phyloP scores from a whole-genome alignment of 306 rosid species.

The Cucumis sativus region Cucumber_9930_V3 NC_026657.2:33060001-33060500 shows the following conservation, averaged over 20 bases:
- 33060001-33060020: background rate
- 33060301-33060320: background rate
- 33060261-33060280: background rate
- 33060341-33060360: background rate
- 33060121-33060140: background rate
- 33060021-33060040: background rate
- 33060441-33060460: background rate
- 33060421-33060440: background rate
- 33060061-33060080: background rate
- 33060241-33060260: slow-evolving; percentile 33
- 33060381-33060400: background rate
- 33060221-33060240: slow-evolving; percentile 25
- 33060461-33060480: background rate
- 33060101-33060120: slow-evolving; percentile 9
- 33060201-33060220: slow-evolving; percentile 21
- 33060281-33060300: background rate
- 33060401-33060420: background rate
- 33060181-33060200: slow-evolving; percentile 38
- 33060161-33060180: slow-evolving; percentile 45
- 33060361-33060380: background rate
- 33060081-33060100: background rate
- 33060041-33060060: background rate
- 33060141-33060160: slow-evolving; percentile 39
- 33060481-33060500: background rate
- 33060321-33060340: background rate